Conservation (phyloP, 768 basidiomycete species). For the Pleurotus cornucopiae region DNA sequence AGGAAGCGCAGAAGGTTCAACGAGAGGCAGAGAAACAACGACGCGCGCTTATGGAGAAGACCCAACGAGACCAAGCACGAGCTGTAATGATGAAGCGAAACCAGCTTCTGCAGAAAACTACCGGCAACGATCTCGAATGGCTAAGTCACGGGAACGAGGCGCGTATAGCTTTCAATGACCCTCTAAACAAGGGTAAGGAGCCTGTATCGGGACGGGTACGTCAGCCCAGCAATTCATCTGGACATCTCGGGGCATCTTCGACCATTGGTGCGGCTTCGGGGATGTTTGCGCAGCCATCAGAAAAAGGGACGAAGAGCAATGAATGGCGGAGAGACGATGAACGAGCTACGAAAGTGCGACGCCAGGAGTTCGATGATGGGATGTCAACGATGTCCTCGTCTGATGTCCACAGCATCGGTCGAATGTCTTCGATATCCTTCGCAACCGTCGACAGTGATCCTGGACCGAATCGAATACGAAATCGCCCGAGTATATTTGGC, state of each 20-base stretch:
- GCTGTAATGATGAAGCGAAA: slow-evolving; percentile 91
- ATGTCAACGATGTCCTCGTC: slow-evolving; percentile 83
- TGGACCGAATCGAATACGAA: slow-evolving; percentile 65
- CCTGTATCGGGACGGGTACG: slow-evolving; percentile 63
- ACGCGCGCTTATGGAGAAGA: slow-evolving; percentile 69
- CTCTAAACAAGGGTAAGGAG: slow-evolving; percentile 41
- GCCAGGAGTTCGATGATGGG: slow-evolving; percentile 84
- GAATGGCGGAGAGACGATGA: slow-evolving; percentile 54
- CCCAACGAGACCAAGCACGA: slow-evolving; percentile 81
- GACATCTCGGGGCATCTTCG: slow-evolving; percentile 34
- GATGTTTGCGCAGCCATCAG: slow-evolving; percentile 33
- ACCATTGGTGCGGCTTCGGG: slow-evolving; percentile 63
- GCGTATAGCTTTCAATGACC: slow-evolving; percentile 36
- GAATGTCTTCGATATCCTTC: slow-evolving; percentile 76
- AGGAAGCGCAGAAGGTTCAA: slow-evolving; percentile 73
- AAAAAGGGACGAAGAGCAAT: slow-evolving; percentile 26
- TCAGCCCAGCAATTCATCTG: slow-evolving; percentile 43
- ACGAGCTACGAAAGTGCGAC: slow-evolving; percentile 70
- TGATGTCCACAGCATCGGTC: slow-evolving; percentile 71
- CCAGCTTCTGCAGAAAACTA: slow-evolving; percentile 60
- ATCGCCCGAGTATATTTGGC: slow-evolving; percentile 56
- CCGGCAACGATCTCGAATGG: slow-evolving; percentile 63
- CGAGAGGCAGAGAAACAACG: slow-evolving; percentile 83
- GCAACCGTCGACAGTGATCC: slow-evolving; percentile 86
- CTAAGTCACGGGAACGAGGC: slow-evolving; percentile 38